Evolutionary conservation across 768 basidiomycete genomes (phyloP), one percentile per base, ranked within the genome.

Genomic region (Boletus pseudopeckii): DNA sequence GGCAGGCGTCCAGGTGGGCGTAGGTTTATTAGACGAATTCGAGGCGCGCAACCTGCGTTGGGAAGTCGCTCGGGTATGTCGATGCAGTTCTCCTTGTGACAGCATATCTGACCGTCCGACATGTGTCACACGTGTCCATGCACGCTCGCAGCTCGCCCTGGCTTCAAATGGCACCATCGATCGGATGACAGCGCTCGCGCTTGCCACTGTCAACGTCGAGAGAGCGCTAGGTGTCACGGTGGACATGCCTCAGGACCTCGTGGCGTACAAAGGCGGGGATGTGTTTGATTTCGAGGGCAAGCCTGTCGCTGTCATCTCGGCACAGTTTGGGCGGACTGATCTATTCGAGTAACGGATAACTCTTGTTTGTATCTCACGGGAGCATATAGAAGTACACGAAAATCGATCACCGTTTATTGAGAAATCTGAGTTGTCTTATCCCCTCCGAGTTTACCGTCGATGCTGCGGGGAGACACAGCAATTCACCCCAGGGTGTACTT

Each of bases 1-100:
- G 5, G 75, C 83, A 28, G 81, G 82, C 7, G 83, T 94, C 3
- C 81, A 81, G 18, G 80, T 87, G 8, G 86, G 76, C 0, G 63
- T 89, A 18, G 86, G 84, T 18, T 55, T 77, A 4, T 45, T 39
- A n/a, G 69, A 75, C 8, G 69, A 57, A 20, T 60, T 63, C 43
- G 64, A 69, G n/a, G 71, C 65, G 0, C 66, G 63, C 28, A 64
- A 72, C 47, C 66, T 71, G 7, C 68, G 76, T 0, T 73, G 74
- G 51, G 73, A 77, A 55, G 55, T 72, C 7, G 72, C 70, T 52
- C 73, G 72, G 71, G 75, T 77, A 55, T 3, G 67, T 64, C 33
- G 22, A 46, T 9, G 8, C 15, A 10, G 4, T 17, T 41, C 9
- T n/a, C 4, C 20, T 4, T 11, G n/a, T 13, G 9, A 13, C 26